Conservation (phyloP, 176 grass and related monocot genomes). For the Miscanthus lutarioriparius region DNA sequence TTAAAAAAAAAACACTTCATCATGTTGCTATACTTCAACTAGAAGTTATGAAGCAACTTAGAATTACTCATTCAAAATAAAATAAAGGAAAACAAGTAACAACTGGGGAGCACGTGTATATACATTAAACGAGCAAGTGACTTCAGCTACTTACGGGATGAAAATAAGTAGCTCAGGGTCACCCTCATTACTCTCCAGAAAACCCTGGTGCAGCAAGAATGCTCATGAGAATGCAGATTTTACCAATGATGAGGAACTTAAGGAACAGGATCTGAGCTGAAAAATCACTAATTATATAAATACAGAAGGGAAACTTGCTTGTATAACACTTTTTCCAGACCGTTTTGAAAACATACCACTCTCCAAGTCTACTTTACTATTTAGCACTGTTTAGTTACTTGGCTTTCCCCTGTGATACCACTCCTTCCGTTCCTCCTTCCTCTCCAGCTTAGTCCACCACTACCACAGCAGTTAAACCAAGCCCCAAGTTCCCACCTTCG, state of each 20-base stretch:
- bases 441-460: background rate
- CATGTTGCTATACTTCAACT: background rate
- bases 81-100: background rate
- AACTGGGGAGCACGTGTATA: background rate
- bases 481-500: background rate
- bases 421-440: background rate
- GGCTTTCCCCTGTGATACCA: background rate
- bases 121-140: conserved; percentile 35
- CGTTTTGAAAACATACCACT: background rate
- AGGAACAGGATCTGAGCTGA: conserved; percentile 6
- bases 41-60: background rate
- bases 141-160: conserved; percentile 88
- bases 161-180: conserved; percentile 96
- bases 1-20: conserved; percentile 4
- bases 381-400: background rate
- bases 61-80: conserved; percentile 8
- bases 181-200: conserved; percentile 97
- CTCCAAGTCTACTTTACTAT: background rate
- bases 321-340: background rate
- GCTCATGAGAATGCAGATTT: conserved; percentile 32
- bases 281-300: conserved; percentile 1
- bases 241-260: conserved; percentile 14
- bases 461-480: background rate
- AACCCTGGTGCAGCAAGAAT: conserved; percentile 62
- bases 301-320: background rate